These are phyloP conservation scores for Pseudogymnoascus sp. DNA, from an alignment of 2,329 filamentous ascomycete species.

Conservation along the genomic window DNA sequence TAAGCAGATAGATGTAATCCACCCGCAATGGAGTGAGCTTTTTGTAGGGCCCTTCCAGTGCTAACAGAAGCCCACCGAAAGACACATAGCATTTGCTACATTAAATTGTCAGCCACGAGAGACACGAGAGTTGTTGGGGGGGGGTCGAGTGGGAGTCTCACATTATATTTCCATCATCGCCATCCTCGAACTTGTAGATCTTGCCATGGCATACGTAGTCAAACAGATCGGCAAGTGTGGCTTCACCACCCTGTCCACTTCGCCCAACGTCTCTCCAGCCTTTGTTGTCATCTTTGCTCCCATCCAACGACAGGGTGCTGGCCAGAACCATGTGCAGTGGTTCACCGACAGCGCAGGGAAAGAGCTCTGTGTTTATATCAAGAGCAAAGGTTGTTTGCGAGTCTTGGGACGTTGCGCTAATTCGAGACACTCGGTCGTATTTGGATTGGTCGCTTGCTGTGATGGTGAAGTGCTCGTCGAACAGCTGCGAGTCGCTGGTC, in stretches of 20 bases:
- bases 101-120: constrained; percentile 11
- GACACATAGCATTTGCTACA: constrained; percentile 85
- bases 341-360: constrained; percentile 68
- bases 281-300: constrained; percentile 65
- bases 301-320: constrained; percentile 79
- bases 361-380: constrained; percentile 92
- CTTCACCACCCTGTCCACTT: constrained; percentile 43
- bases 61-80: constrained; percentile 86
- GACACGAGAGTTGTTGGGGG: neutral
- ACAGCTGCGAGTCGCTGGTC: constrained; percentile 83
- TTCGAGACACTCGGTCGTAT: constrained; percentile 90
- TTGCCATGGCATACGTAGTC: constrained; percentile 87
- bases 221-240: constrained; percentile 67
- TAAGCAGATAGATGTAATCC: constrained; percentile 85
- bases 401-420: constrained; percentile 70
- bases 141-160: constrained; percentile 42
- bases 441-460: constrained; percentile 74
- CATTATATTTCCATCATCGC: constrained; percentile 74
- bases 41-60: constrained; percentile 88
- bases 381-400: constrained; percentile 70
- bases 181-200: constrained; percentile 83
- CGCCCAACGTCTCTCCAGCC: constrained; percentile 75
- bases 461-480: constrained; percentile 85
- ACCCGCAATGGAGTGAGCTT: constrained; percentile 88
- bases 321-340: constrained; percentile 75